Conservation (phyloP, 768 basidiomycete species). For the Termitomyces sp. region DNA sequence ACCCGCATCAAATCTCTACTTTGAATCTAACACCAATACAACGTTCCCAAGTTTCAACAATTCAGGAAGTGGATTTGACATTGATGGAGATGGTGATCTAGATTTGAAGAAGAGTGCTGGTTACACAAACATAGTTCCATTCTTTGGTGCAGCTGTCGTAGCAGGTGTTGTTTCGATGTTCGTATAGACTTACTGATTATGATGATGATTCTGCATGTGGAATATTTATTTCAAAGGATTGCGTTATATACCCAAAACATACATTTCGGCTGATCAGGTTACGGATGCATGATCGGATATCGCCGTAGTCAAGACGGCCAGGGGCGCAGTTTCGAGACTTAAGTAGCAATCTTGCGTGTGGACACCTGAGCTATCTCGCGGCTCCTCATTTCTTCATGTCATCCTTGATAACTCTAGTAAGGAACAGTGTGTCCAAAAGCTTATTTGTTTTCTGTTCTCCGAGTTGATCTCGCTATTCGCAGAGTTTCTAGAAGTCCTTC, state of each 20-base stretch:
- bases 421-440: constrained; percentile 30
- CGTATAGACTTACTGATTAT: constrained; percentile 9
- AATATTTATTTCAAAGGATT: constrained; percentile 9
- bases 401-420: constrained; percentile 37
- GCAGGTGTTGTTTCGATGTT: constrained; percentile 8
- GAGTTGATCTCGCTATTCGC: constrained; percentile 4
- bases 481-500: constrained; percentile 87
- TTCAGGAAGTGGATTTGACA: constrained; percentile 28
- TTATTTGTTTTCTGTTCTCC: neutral
- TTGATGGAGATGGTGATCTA: constrained; percentile 33
- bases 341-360: neutral
- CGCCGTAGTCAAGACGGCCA: constrained; percentile 10
- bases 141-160: constrained; percentile 6
- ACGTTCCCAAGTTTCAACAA: constrained; percentile 54
- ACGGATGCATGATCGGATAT: constrained; percentile 12
- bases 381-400: constrained; percentile 22
- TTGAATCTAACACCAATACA: constrained; percentile 73
- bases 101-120: constrained; percentile 15
- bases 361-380: neutral
- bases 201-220: constrained; percentile 10
- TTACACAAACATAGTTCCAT: constrained; percentile 7
- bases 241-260: neutral
- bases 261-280: neutral
- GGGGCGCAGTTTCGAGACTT: neutral
- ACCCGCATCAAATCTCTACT: constrained; percentile 65